Base-by-base conservation (phyloP, 2,329 filamentous ascomycete genomes). In the Mycosphaerelloides madeirae region DNA sequence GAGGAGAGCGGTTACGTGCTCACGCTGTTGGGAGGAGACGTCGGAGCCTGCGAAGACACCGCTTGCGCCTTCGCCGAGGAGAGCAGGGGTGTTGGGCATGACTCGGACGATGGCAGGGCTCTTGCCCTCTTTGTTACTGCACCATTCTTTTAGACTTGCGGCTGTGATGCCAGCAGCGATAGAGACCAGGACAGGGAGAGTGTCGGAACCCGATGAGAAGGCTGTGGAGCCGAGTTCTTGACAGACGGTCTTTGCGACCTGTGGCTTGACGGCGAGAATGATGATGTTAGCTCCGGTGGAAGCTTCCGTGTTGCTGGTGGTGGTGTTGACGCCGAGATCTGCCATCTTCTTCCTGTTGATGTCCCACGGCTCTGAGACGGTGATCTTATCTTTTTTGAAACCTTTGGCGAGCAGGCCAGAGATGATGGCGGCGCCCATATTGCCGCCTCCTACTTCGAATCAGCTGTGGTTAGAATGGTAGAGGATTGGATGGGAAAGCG, bases 361-460 rank as follows among this genome's bases (percentile, higher is more conserved):
- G 29, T 57, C 52, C 57, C 55, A 58, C 32, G 57, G 57, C 43
- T 60, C 57, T 5, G 57, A 55, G 40, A 58, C 55, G 31, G 52
- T 57, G 46, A 60, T 53, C 38, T 55, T 50, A n/a, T 41, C 37
- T 31, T 55, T 57, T 22, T 43, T 35, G 32, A 58, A 51, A 33
- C 44, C 42, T 33, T 53, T 55, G 16, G 50, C 46, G 28, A 57
- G 41, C 2, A 60, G 50, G 31, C 57, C 57, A 22, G 50, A 53
- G 31, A 60, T 58, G 42, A 60, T 60, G 45, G 57, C 57, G 15
- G 52, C 50, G 36, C 50, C 57, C 57, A 60, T 60, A 43, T 60
- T 60, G 43, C 57, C 57, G 38, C 57, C 57, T 43, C 57, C 57
- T 57, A 43, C 11, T 18, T 1, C 8, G 15, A 12, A 31, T 48